Percentiles rank a stretch among this genome's conserved stretches.
Conservation (phyloP, 2,329 filamentous ascomycete species). For the Metarhizium guizhouense region DNA sequence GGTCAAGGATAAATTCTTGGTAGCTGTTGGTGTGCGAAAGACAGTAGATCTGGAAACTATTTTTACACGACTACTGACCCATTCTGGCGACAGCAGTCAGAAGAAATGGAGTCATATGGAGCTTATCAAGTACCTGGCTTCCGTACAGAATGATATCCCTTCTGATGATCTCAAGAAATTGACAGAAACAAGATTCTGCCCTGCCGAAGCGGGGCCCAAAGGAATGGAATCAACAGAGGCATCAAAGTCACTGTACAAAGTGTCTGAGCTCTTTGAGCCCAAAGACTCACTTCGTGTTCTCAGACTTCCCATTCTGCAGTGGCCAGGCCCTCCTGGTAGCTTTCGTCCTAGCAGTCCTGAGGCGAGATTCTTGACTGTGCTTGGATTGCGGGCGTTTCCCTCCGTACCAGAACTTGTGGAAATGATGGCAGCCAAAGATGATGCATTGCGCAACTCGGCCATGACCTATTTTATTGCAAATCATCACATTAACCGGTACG, state of each 20-base stretch:
- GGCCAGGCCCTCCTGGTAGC: slow-evolving; percentile 59
- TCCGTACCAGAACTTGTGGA: slow-evolving; percentile 64
- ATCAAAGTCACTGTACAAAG: slow-evolving; percentile 52
- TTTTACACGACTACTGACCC: slow-evolving; percentile 72
- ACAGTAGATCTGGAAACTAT: slow-evolving; percentile 92
- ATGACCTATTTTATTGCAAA: slow-evolving; percentile 78
- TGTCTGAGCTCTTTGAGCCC: slow-evolving; percentile 76
- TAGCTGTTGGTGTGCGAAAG: slow-evolving; percentile 77
- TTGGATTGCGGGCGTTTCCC: slow-evolving; percentile 69
- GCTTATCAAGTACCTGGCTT: slow-evolving; percentile 86
- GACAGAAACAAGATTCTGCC: slow-evolving; percentile 70
- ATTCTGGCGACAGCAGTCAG: slow-evolving; percentile 41
- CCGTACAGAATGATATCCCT: slow-evolving; percentile 84
- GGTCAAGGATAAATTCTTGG: slow-evolving; percentile 85
- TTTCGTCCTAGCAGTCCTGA: slow-evolving; percentile 60
- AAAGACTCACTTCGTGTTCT: slow-evolving; percentile 61
- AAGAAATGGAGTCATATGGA: slow-evolving; percentile 87
- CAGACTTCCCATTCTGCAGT: slow-evolving; percentile 68
- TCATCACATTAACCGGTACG: slow-evolving; percentile 71
- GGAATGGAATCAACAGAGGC: slow-evolving; percentile 45
- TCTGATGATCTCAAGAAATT: slow-evolving; percentile 70
- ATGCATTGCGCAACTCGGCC: slow-evolving; percentile 53
- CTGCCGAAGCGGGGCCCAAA: slow-evolving; percentile 56
- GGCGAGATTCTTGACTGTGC: slow-evolving; percentile 59
- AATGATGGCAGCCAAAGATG: slow-evolving; percentile 60